Percentiles rank a stretch among this genome's conserved stretches.
Evolutionary conservation across 768 basidiomycete species (phyloP).

Genomic region (Termitomyces sp.): DNA sequence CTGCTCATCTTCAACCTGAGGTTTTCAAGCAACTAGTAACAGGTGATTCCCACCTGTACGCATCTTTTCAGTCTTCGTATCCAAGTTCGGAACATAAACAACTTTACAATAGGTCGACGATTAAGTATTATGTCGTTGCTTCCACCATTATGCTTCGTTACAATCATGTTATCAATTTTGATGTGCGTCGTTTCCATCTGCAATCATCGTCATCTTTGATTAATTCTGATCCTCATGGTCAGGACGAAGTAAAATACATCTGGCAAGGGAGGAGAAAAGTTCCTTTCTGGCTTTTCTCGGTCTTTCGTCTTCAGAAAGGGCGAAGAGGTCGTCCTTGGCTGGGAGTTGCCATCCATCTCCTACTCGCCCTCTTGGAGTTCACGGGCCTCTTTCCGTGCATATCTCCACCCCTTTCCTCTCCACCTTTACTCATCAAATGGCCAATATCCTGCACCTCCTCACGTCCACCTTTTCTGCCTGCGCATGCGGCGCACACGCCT

Average conservation of each 20-base stretch:
- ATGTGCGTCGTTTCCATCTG: not conserved
- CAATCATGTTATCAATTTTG: not conserved
- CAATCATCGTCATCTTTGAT: not conserved
- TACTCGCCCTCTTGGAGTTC: conserved; percentile 62
- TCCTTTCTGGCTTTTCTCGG: not conserved
- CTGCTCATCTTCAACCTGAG: not conserved
- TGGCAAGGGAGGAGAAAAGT: not conserved
- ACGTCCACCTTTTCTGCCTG: conserved; percentile 70
- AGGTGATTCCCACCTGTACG: not conserved
- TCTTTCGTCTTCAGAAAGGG: conserved; percentile 44
- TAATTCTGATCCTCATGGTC: not conserved
- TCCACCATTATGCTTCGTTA: not conserved
- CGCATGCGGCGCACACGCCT: conserved; percentile 60
- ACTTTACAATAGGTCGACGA: not conserved
- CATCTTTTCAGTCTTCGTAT: not conserved
- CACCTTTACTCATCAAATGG: conserved; percentile 44
- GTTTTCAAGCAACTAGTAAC: not conserved
- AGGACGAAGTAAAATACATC: not conserved
- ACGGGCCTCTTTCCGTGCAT: conserved; percentile 57
- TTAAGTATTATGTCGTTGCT: not conserved
- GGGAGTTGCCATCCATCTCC: conserved; percentile 85
- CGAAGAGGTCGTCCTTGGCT: conserved; percentile 86
- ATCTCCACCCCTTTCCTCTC: not conserved
- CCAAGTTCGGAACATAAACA: not conserved
- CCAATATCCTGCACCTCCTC: conserved; percentile 65